A percentile compares a stretch with the other conserved stretches of the same genome.
Conservation (phyloP, 352 stramenopile genomes). For the Pythium angustatum region DNA sequence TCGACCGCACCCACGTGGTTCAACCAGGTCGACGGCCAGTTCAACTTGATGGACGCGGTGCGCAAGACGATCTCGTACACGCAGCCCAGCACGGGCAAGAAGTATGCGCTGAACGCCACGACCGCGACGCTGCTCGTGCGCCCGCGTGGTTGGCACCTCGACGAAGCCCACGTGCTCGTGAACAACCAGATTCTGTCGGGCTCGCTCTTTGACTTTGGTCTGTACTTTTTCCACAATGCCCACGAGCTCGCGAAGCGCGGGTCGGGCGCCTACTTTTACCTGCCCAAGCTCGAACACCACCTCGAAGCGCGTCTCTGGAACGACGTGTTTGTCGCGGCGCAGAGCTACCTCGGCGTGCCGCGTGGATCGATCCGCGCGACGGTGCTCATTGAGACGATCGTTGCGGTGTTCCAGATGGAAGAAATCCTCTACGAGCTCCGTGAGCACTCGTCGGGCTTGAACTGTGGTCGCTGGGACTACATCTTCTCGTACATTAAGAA, state of each 20-base stretch:
- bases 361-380: constrained; percentile 91
- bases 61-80: constrained; percentile 88
- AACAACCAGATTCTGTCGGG: constrained; percentile 92
- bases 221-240: constrained; percentile 97
- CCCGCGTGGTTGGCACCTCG: constrained; percentile 93
- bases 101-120: constrained; percentile 74
- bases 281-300: constrained; percentile 96
- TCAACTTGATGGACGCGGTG: constrained; percentile 93
- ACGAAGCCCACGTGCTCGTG: constrained; percentile 94
- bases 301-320: constrained; percentile 96
- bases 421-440: constrained; percentile 95
- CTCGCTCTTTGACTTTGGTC: constrained; percentile 94
- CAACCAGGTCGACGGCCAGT: constrained; percentile 92
- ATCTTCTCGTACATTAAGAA: constrained; percentile 98
- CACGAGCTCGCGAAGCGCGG: constrained; percentile 82
- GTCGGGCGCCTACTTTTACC: constrained; percentile 94
- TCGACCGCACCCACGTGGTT: constrained; percentile 93
- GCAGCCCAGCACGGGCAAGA: constrained; percentile 66
- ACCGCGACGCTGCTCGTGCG: constrained; percentile 92
- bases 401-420: constrained; percentile 97
- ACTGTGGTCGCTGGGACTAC: constrained; percentile 98
- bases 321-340: constrained; percentile 94
- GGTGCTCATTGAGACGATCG: constrained; percentile 96
- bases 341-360: constrained; percentile 92
- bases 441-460: constrained; percentile 95